Percentiles rank a stretch among this genome's conserved stretches.
These are phyloP conservation scores for Pichia sp. DNA, from an alignment of 1,139 yeast genomes.

Conservation along the genomic window DNA sequence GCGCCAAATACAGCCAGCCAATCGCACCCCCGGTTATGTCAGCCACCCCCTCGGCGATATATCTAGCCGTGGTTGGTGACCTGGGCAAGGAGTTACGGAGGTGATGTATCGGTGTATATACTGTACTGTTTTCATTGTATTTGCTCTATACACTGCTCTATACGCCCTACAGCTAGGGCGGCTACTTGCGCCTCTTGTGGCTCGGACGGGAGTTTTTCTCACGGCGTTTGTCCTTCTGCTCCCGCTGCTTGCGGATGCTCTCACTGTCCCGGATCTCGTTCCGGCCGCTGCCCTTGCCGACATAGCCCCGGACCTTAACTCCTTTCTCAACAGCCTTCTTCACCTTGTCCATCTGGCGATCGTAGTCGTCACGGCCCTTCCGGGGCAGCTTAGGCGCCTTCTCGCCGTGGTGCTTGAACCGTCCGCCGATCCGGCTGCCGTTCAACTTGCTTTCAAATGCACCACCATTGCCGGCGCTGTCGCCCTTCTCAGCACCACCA, in stretches of 20 bases:
- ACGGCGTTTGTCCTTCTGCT: constrained; percentile 60
- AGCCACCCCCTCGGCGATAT: not conserved
- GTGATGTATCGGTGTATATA: no score
- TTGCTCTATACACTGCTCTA: no score
- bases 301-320: constrained; percentile 64
- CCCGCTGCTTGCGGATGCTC: constrained; percentile 76
- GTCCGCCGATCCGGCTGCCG: constrained; percentile 37
- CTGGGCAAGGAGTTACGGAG: no score
- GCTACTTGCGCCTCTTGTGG: constrained; percentile 34
- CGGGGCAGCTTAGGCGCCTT: constrained; percentile 89
- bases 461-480: constrained; percentile 25
- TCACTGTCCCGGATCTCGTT: constrained; percentile 67
- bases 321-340: constrained; percentile 79
- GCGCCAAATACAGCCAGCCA: not conserved
- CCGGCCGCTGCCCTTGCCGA: constrained; percentile 42
- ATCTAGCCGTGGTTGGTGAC: not conserved
- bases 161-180: not conserved
- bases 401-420: constrained; percentile 67
- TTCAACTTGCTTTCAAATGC: constrained; percentile 26
- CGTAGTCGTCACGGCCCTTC: constrained; percentile 81
- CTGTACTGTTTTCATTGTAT: no score
- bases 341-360: constrained; percentile 78
- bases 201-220: constrained; percentile 88
- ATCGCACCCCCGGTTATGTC: not conserved
- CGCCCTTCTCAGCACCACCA: constrained; percentile 38